Base-by-base conservation (phyloP, 257 asterid species). In the Primulina huaijiensis region DNA sequence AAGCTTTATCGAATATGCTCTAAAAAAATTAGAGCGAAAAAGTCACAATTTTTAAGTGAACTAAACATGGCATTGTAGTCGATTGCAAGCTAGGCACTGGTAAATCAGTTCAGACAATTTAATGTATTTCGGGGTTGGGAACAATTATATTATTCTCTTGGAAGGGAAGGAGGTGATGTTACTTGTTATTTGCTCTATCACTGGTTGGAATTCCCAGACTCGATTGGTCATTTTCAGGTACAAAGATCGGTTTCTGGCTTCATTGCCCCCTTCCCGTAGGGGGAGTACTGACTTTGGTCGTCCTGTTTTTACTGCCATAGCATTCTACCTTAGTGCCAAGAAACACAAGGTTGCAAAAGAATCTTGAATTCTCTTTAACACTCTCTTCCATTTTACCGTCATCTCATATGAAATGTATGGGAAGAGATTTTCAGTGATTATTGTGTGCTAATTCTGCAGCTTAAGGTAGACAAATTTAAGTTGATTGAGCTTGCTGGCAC, bases 401-500 rank as follows among this genome's bases (percentile, higher is more conserved):
- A 43, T 38, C 12, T 21, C 12, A 30, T 23, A 33, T 70, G 2
- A 16, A 37, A 46, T 33, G 53, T 40, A 20, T 34, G 27, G 23
- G 17, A n/a, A 37, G 20, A 16, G 19, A 30, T 62, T 46, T 55
- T 37, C 50, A 46, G 10, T 72, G 71, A 77, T 10, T 37, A 46
- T 56, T 53, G 0, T 64, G 12, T 65, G 35, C 0, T 2, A 38
- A 27, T 62, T 80, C 62, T 75, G 76, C 85, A 93, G 99, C 87
- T 93, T 71, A 93, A 90, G 82, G 96, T 83, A 16, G 99, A 93
- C 71, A 93, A 85, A 73, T 66, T 74, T 60, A 93, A 86, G 92
- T 72, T 93, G 74, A 84, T 90, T 58, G 97, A 89, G 73, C 82
- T 93, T 58, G 90, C 96, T 37, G 99, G 97, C 52, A 83, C 96